Conservation (phyloP, 345 rosid species). For the Pseudoturritis turrita region DNA sequence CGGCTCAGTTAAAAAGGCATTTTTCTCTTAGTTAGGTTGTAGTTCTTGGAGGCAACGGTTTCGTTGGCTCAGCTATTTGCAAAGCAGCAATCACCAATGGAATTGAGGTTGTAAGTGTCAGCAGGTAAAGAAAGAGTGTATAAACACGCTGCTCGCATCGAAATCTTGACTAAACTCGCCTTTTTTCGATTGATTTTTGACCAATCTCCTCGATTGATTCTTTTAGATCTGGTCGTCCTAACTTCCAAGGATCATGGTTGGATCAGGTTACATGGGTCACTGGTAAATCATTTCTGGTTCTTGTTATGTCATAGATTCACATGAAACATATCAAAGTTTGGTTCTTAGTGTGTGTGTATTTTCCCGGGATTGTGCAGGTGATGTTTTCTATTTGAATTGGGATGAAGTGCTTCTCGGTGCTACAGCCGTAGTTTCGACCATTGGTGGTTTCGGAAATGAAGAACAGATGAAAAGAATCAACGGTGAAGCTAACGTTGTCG, state of each 20-base stretch:
- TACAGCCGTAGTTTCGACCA: conserved; percentile 83
- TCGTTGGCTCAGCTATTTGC: conserved; percentile 92
- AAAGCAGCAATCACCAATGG: conserved; percentile 86
- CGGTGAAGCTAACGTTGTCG: conserved; percentile 77
- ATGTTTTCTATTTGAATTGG: conserved; percentile 89
- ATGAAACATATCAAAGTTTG: not conserved
- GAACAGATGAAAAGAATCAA: conserved; percentile 90
- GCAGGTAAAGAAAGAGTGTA: conserved; percentile 49
- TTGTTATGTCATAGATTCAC: not conserved
- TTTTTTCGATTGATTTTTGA: not conserved
- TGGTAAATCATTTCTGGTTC: conserved; percentile 42
- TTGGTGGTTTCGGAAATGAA: conserved; percentile 89
- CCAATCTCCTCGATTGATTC: conserved; percentile 1
- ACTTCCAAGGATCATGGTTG: conserved; percentile 62
- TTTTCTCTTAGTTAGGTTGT: conserved; percentile 57
- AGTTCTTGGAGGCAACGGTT: conserved; percentile 86
- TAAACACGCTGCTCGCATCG: not conserved
- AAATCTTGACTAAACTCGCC: not conserved
- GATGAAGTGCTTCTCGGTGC: conserved; percentile 93
- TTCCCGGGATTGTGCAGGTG: conserved; percentile 43
- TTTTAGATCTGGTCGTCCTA: conserved; percentile 87
- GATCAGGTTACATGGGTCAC: conserved; percentile 89
- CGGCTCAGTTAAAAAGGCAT: not conserved
- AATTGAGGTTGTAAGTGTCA: conserved; percentile 78
- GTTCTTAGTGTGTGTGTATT: not conserved